A percentile compares a stretch with the other conserved stretches of the same genome.
These are phyloP conservation scores for Diutina siamensis DNA, from an alignment of 1,139 yeast genomes.

Conservation along the genomic window DNA sequence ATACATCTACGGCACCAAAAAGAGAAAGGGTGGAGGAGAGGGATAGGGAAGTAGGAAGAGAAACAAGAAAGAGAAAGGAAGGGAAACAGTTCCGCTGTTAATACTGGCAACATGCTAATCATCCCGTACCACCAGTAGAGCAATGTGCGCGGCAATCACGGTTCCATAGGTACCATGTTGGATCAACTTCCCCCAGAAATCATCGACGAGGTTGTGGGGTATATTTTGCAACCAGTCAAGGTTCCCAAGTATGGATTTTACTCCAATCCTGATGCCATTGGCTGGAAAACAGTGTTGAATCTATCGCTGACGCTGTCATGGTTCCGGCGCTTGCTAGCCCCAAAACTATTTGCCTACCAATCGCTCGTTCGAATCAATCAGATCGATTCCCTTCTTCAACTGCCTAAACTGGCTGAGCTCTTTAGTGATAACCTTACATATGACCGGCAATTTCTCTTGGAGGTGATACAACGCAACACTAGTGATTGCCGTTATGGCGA, in stretches of 20 bases:
- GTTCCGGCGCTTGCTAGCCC: not conserved
- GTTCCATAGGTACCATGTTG: too few relatives aligned
- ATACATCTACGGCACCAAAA: too few relatives aligned
- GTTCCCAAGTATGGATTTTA: not conserved
- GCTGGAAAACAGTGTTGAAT: not conserved
- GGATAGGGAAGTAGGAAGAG: too few relatives aligned
- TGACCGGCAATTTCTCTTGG: not conserved
- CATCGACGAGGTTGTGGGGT: not conserved
- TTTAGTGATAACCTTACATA: not conserved
- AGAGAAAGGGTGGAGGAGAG: not conserved
- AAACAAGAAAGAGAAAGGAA: too few relatives aligned
- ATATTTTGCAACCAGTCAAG: not conserved
- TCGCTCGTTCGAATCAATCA: not conserved
- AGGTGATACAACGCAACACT: slow-evolving; percentile 1
- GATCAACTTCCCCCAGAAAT: not conserved
- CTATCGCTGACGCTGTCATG: not conserved
- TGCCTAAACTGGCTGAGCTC: not conserved
- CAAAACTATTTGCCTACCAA: not conserved
- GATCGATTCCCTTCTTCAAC: not conserved
- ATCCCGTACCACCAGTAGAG: too few relatives aligned
- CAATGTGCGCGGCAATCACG: too few relatives aligned
- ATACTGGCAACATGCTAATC: too few relatives aligned
- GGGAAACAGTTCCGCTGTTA: too few relatives aligned
- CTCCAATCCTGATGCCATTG: not conserved
- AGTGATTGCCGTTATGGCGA: not conserved